Base-by-base conservation (phyloP, 176 grass and related monocot species). In the Eragrostis nindensis region DNA sequence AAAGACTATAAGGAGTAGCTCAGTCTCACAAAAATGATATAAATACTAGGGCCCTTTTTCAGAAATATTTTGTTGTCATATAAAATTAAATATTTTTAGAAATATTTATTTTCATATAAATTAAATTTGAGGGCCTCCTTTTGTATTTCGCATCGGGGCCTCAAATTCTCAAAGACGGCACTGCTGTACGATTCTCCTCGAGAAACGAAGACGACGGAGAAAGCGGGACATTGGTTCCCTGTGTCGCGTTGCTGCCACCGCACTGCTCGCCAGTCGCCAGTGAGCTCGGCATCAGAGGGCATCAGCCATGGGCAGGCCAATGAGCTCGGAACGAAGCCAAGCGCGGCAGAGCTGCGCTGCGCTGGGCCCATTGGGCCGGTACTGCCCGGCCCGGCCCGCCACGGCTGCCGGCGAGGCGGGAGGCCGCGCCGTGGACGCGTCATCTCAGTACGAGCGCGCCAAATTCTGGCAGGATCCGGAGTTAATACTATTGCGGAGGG, bases 391-490 rank as follows among this genome's bases (percentile, higher is more conserved):
- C 50, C 38, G 64, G 18, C 38, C 18, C 38, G 65, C 9, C 65
- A 68, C 64, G 64, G 36, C 8, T 2, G 32, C 18, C 7, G 25
- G 59, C 24, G 48, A 50, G 48, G 14, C 16, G 48, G 48, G 48
- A 50, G 48, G 48, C 48, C 17, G 50, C 50, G 12, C 50, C 16
- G 50, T 15, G 17, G 50, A 53, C 48, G 48, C 11, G 46, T 16
- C 49, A 65, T 57, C 29, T 29, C 29, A 36, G 16, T 55, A 42
- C 30, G 17, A 25, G n/a, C 2, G 6, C 14, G 47, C 22, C n/a
- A 52, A 41, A 18, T 52, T 53, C 71, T 36, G 69, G 68, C 44
- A 49, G 57, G 80, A 82, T 64, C 55, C 80, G 65, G 54, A 57
- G 78, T 80, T 69, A n/a, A n/a, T n/a, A n/a, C n/a, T n/a, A 80